These are phyloP conservation scores for Magnusiomyces clavatus DNA, from an alignment of 1,139 yeast species.

Conservation along the genomic window DNA sequence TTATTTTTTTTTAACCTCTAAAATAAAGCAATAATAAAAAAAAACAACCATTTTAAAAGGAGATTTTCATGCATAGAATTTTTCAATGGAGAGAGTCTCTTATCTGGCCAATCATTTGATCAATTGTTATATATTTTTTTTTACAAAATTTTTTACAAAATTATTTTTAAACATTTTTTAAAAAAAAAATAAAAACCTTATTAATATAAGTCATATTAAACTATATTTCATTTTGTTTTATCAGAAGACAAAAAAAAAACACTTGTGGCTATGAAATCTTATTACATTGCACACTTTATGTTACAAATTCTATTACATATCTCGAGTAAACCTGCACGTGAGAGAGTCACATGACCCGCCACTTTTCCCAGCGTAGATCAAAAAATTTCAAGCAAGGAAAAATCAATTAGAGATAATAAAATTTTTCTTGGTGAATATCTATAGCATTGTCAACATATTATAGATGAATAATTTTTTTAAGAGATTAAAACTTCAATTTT, in stretches of 20 bases:
- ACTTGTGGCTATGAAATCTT: no score
- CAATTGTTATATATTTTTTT: background rate
- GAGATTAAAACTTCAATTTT: no score
- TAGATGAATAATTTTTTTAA: no score
- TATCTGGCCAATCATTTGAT: no score
- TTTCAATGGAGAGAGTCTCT: background rate
- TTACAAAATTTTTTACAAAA: background rate
- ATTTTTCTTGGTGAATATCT: background rate
- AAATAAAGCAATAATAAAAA: background rate
- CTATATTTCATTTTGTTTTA: no score
- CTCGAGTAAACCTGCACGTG: no score
- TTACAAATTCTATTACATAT: no score
- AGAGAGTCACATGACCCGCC: no score
- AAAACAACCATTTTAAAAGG: background rate
- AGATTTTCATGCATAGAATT: background rate
- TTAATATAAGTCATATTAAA: no score
- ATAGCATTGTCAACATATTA: no score
- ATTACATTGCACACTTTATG: no score
- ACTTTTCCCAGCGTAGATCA: slow-evolving; percentile 7
- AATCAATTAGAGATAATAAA: background rate
- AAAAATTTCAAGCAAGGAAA: background rate
- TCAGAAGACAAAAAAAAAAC: no score
- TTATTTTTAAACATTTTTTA: background rate
- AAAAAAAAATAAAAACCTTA: background rate
- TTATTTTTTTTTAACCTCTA: background rate